Conservation (phyloP, 179 eudicot species). For the Silene vulgaris region DNA sequence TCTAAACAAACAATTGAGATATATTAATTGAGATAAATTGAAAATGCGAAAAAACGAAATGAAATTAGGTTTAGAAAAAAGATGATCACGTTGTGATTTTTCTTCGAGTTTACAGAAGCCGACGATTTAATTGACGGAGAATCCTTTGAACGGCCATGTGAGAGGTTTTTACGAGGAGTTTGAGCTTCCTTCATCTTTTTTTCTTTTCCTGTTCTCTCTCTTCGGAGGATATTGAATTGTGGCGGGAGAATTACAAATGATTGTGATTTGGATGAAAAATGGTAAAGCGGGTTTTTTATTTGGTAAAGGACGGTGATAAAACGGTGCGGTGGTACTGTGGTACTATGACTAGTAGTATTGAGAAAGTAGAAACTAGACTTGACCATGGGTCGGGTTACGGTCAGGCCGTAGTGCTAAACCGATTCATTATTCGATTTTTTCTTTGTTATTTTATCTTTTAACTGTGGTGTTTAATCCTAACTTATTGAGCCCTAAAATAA, state of each 20-base stretch:
- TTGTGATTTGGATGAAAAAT: background rate
- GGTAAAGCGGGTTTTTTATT: too few relatives aligned
- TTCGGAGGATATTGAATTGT: background rate
- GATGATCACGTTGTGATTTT: constrained; percentile 21
- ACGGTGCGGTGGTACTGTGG: too few relatives aligned
- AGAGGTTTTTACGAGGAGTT: constrained; percentile 31
- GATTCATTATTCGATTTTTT: too few relatives aligned
- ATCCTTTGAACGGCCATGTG: constrained; percentile 23
- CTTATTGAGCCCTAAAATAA: too few relatives aligned
- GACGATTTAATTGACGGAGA: constrained; percentile 24
- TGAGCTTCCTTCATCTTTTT: constrained; percentile 23
- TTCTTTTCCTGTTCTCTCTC: constrained; percentile 1
- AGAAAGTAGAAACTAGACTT: too few relatives aligned
- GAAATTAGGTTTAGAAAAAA: constrained; percentile 7
- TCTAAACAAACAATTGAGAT: constrained; percentile 18
- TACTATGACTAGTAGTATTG: too few relatives aligned
- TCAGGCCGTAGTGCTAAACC: too few relatives aligned
- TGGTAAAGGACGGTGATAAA: too few relatives aligned
- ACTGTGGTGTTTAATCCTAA: too few relatives aligned
- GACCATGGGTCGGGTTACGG: too few relatives aligned
- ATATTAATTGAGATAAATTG: constrained; percentile 3
- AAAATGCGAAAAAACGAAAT: background rate
- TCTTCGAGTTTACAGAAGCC: constrained; percentile 16
- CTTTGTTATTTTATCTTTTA: too few relatives aligned
- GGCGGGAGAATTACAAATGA: constrained; percentile 30